Conservation (phyloP, 352 stramenopile species). For the Phytophthora pini region DNA sequence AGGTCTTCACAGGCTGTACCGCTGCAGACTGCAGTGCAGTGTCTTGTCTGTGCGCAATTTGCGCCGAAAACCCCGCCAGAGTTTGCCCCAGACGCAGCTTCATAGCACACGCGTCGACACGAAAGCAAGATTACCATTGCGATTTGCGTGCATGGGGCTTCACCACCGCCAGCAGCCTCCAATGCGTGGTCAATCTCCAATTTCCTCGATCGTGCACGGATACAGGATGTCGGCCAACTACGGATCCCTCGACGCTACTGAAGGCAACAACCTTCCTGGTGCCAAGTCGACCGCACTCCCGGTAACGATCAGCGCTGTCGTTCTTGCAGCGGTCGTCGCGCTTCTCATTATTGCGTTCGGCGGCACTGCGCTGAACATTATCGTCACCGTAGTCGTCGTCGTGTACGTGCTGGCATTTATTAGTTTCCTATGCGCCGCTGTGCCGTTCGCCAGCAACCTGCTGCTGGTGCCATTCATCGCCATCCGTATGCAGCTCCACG, state of each 20-base stretch:
- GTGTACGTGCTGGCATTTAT: conserved; percentile 10
- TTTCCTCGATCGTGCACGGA: conserved; percentile 10
- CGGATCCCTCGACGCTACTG: background rate
- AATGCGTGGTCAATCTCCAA: conserved; percentile 6
- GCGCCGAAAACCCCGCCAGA: background rate
- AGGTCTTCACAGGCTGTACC: background rate
- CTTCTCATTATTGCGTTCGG: conserved; percentile 5
- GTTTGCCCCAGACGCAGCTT: background rate
- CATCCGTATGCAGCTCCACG: conserved; percentile 17
- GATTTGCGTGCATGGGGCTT: conserved; percentile 1
- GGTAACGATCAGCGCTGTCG: background rate
- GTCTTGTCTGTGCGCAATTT: background rate
- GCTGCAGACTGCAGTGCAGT: background rate
- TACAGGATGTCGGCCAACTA: conserved; percentile 11
- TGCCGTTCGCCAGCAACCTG: conserved; percentile 4
- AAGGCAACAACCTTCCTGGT: conserved; percentile 4
- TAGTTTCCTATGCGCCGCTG: conserved; percentile 8
- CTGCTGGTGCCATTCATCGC: conserved; percentile 19
- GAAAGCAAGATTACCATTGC: background rate
- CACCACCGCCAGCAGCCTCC: background rate
- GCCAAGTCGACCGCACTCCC: conserved; percentile 11
- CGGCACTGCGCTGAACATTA: conserved; percentile 4
- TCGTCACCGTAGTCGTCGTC: conserved; percentile 8
- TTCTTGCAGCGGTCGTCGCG: conserved; percentile 2
- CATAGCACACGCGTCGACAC: background rate